These are phyloP conservation scores for Chaetomium sp. DNA, from an alignment of 2,329 filamentous ascomycete species.

Conservation along the genomic window DNA sequence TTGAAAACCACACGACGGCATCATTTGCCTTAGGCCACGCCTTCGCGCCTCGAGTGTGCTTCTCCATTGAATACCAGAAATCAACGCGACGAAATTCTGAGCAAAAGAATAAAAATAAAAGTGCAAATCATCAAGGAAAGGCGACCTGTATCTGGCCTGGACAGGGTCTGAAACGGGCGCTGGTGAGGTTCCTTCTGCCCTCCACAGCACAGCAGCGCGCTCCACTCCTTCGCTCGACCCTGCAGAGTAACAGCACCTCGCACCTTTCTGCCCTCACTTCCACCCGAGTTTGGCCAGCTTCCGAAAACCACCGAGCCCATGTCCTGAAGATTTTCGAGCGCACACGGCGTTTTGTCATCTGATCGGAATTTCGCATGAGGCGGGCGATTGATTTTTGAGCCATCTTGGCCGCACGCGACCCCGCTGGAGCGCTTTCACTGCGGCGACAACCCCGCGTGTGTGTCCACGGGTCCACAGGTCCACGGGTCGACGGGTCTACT, in stretches of 20 bases:
- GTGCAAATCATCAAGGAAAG: not conserved
- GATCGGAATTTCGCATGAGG: conserved; percentile 1
- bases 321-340: conserved; percentile 7
- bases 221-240: conserved; percentile 4
- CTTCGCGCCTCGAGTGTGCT: not conserved
- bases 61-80: too few species aligned
- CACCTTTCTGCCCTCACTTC: not conserved
- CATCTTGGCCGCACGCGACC: conserved; percentile 1
- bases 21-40: not conserved
- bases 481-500: too few species aligned
- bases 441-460: not conserved
- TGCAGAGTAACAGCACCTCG: not conserved
- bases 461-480: not conserved
- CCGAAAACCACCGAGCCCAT: not conserved
- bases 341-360: not conserved
- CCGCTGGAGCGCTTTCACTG: not conserved
- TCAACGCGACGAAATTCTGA: not conserved
- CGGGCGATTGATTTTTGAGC: conserved; percentile 6
- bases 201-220: not conserved
- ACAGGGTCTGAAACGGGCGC: not conserved
- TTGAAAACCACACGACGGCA: not conserved
- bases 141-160: not conserved
- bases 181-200: not conserved
- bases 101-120: not conserved
- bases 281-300: not conserved